Evolutionary conservation across 2,329 filamentous ascomycete genomes (phyloP).

Genomic region (Colletotrichum incanum): DNA sequence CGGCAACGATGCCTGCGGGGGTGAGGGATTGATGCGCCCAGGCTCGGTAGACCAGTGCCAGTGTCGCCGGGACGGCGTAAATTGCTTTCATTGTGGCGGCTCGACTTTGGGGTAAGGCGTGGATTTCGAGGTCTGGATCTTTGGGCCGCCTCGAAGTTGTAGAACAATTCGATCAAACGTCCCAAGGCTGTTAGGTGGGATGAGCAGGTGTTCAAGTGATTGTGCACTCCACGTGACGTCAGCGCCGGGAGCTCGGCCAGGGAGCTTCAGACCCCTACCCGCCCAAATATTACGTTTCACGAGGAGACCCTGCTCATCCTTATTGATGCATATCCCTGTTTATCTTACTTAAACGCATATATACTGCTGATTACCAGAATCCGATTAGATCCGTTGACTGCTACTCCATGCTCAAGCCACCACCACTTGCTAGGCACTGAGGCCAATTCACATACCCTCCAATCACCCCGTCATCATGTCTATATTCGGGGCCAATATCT

Average conservation of each 20-base stretch:
- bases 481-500: not conserved
- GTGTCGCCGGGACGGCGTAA: slow-evolving; percentile 71
- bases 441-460: not conserved
- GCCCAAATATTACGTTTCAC: not conserved
- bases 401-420: not conserved
- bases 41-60: slow-evolving; percentile 76
- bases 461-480: not conserved
- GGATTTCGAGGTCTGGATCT: not conserved
- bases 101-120: not conserved
- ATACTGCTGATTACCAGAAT: not conserved
- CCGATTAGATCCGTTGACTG: not conserved
- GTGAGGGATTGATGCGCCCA: slow-evolving; percentile 80
- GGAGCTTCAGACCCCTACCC: slow-evolving; percentile 7
- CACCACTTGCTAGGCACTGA: not conserved
- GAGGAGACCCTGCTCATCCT: not conserved
- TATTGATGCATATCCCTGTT: not conserved
- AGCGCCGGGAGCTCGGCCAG: slow-evolving; percentile 23
- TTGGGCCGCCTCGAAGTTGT: slow-evolving; percentile 16
- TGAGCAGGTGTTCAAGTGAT: slow-evolving; percentile 15
- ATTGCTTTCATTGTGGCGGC: slow-evolving; percentile 67
- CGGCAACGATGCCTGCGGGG: slow-evolving; percentile 48
- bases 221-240: slow-evolving; percentile 40
- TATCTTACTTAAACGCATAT: not conserved
- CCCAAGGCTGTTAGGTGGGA: slow-evolving; percentile 23
- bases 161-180: slow-evolving; percentile 5